Percentiles rank a stretch among this genome's conserved stretches.
Evolutionary conservation across 768 basidiomycete genomes (phyloP).

Genomic region (Hygrocybe punicea): DNA sequence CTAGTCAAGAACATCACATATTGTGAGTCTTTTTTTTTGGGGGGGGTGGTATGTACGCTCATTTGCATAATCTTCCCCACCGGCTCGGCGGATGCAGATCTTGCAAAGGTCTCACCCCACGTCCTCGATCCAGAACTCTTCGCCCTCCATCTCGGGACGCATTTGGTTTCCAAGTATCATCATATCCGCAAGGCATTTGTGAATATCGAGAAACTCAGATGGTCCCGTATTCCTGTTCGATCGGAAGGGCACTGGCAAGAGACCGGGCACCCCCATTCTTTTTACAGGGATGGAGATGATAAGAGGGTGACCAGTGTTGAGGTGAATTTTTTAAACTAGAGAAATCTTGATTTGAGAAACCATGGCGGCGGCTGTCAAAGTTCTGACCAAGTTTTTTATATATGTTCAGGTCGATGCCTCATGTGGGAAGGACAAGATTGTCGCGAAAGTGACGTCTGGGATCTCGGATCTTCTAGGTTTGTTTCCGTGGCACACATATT

Average conservation of each 20-base stretch:
- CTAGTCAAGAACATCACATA: constrained; percentile 69
- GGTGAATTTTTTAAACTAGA: constrained; percentile 31
- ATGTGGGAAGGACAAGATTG: constrained; percentile 56
- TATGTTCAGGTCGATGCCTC: constrained; percentile 61
- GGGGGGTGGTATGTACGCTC: no score
- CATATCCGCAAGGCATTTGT: constrained; percentile 72
- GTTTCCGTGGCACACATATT: no score
- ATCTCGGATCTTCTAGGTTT: constrained; percentile 77
- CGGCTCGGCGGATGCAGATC: constrained; percentile 40
- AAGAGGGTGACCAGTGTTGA: constrained; percentile 65
- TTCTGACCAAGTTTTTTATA: no score
- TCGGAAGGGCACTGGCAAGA: constrained; percentile 28
- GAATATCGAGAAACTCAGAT: constrained; percentile 75
- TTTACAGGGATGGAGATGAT: constrained; percentile 87
- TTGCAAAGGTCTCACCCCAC: constrained; percentile 88
- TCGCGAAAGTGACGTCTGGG: constrained; percentile 63
- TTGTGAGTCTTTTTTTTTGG: constrained; percentile 37
- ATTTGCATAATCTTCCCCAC: neutral
- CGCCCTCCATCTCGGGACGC: constrained; percentile 80
- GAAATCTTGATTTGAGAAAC: neutral
- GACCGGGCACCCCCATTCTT: constrained; percentile 66
- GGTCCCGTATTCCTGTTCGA: constrained; percentile 69
- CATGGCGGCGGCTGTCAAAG: no score
- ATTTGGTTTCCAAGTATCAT: constrained; percentile 75
- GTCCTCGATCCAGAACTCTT: constrained; percentile 82